A percentile compares a stretch with the other conserved stretches of the same genome.
phyloP scores from a whole-genome alignment of 2,329 filamentous ascomycete species.

The Aspergillus pseudoviridinutans region DNA sequence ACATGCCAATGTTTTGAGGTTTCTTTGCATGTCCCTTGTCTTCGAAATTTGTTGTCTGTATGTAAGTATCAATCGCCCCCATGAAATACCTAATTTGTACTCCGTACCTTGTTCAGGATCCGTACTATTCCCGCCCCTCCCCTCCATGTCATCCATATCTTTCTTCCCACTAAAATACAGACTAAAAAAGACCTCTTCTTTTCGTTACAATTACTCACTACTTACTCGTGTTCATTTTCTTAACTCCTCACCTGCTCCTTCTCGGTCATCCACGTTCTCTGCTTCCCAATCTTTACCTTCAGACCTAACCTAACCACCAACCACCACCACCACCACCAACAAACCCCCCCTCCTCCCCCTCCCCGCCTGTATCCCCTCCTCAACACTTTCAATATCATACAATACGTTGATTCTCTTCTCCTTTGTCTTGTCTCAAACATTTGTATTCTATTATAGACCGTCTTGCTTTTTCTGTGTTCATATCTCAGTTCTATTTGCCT shows the following conservation, averaged over 20 bases:
- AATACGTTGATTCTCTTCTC: background rate
- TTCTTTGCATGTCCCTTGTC: slow-evolving; percentile 16
- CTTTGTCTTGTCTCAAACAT: slow-evolving; percentile 1
- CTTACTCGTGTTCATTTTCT: background rate
- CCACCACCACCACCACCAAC: background rate
- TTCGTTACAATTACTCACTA: background rate
- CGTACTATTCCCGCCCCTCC: background rate
- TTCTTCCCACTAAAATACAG: background rate
- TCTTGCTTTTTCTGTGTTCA: background rate
- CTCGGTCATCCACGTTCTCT: background rate
- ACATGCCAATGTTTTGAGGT: slow-evolving; percentile 18
- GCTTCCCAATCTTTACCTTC: slow-evolving; percentile 2
- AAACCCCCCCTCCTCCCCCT: background rate
- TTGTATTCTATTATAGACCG: slow-evolving; percentile 1
- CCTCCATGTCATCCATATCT: background rate
- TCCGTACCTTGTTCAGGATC: background rate
- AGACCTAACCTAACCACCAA: background rate
- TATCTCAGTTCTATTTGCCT: background rate
- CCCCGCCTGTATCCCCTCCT: background rate
- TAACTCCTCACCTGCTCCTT: slow-evolving; percentile 1
- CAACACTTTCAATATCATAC: background rate
- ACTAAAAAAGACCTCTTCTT: background rate
- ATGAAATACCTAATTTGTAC: slow-evolving; percentile 1
- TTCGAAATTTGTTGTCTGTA: slow-evolving; percentile 20
- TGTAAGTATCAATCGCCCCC: background rate